A percentile compares a stretch with the other conserved stretches of the same genome.
Conservation (phyloP, 2,329 filamentous ascomycete species). For the Capronia epimyces region DNA sequence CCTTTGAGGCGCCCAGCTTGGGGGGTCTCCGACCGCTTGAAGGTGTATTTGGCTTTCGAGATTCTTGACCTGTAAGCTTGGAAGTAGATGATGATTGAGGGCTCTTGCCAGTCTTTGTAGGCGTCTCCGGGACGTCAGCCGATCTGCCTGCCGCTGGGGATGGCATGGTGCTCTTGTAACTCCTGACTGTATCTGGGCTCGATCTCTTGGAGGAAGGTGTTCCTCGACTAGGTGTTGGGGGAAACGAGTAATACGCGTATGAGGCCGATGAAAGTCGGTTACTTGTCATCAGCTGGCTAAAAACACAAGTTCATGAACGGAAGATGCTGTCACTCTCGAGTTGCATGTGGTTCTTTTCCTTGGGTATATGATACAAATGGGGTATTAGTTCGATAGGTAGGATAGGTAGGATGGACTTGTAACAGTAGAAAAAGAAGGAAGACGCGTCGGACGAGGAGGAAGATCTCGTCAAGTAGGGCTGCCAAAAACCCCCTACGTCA, state of each 20-base stretch:
- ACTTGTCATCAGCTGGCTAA: slow-evolving; percentile 25
- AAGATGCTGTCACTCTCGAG: slow-evolving; percentile 11
- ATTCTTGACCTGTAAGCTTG: slow-evolving; percentile 26
- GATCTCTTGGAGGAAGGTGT: slow-evolving; percentile 18
- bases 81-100: slow-evolving; percentile 28
- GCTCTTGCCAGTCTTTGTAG: slow-evolving; percentile 30
- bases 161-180: slow-evolving; percentile 28
- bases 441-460: slow-evolving; percentile 7
- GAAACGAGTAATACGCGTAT: slow-evolving; percentile 30
- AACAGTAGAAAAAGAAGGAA: slow-evolving; percentile 7
- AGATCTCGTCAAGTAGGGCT: slow-evolving; percentile 11
- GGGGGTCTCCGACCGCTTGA: slow-evolving; percentile 22
- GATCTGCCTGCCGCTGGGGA: slow-evolving; percentile 26
- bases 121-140: slow-evolving; percentile 28
- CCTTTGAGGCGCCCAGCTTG: slow-evolving; percentile 27
- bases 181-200: slow-evolving; percentile 23
- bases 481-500: slow-evolving; percentile 15
- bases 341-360: slow-evolving; percentile 1
- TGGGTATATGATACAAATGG: slow-evolving; percentile 3
- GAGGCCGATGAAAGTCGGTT: slow-evolving; percentile 28
- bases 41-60: slow-evolving; percentile 12
- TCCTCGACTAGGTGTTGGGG: slow-evolving; percentile 23
- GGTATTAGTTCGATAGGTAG: slow-evolving; percentile 10
- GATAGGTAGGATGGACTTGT: slow-evolving; percentile 19
- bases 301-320: slow-evolving; percentile 10